phyloP scores from a whole-genome alignment of 2,329 filamentous ascomycete genomes.

The Colletotrichum orchidophilum region DNA sequence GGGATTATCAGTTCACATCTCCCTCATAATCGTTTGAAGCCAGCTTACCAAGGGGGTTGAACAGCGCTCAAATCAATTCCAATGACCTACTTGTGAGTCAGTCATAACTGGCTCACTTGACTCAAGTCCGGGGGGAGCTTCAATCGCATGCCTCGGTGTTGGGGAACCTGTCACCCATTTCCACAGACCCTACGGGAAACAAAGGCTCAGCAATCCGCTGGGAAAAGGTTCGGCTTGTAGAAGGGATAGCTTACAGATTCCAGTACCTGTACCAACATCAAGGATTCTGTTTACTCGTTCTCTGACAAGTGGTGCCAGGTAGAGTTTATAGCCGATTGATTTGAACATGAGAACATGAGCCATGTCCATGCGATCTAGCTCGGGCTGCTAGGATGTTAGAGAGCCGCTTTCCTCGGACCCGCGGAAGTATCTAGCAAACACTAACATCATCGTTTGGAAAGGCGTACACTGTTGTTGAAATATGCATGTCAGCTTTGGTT shows the following conservation, averaged over 20 bases:
- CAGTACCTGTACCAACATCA: slow-evolving; percentile 68
- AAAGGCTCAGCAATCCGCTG: neutral
- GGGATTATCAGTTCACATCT: too few relatives aligned
- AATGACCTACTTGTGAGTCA: neutral
- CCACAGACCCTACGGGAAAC: neutral
- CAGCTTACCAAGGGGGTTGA: slow-evolving; percentile 14
- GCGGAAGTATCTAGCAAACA: too few relatives aligned
- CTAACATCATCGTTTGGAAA: slow-evolving; percentile 48
- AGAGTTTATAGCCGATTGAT: neutral
- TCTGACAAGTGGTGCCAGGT: neutral
- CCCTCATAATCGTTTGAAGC: too few relatives aligned
- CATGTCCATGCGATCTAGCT: slow-evolving; percentile 17
- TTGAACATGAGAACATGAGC: neutral
- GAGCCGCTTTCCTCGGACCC: too few relatives aligned
- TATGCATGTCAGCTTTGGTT: too few relatives aligned
- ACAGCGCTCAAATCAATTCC: slow-evolving; percentile 20
- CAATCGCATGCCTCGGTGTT: too few relatives aligned
- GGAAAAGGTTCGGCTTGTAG: too few relatives aligned
- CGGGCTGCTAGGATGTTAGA: neutral
- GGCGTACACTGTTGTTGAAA: slow-evolving; percentile 37
- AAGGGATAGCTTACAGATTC: slow-evolving; percentile 61
- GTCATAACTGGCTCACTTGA: too few relatives aligned
- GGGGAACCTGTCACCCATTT: neutral
- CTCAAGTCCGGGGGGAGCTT: too few relatives aligned
- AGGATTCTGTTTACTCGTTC: slow-evolving; percentile 50